Conservation (phyloP, 2,329 filamentous ascomycete genomes). For the Aspergillus sp. region DNA sequence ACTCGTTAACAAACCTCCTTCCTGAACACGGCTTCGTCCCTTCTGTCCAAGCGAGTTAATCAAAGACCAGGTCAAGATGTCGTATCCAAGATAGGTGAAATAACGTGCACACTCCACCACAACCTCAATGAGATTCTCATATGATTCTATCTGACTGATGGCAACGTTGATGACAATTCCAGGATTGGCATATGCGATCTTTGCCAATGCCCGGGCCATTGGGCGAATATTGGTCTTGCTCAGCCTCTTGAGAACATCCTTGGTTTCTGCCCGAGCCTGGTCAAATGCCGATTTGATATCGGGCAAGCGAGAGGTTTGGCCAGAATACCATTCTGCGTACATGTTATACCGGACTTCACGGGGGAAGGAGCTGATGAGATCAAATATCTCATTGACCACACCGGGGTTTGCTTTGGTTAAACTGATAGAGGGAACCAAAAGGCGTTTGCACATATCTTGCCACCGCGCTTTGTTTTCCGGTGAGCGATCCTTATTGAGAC, state of each 20-base stretch:
- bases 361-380: slow-evolving; percentile 73
- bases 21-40: slow-evolving; percentile 55
- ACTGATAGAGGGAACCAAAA: slow-evolving; percentile 84
- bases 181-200: slow-evolving; percentile 86
- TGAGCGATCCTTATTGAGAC: slow-evolving; percentile 65
- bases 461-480: slow-evolving; percentile 69
- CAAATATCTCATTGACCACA: slow-evolving; percentile 80
- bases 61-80: slow-evolving; percentile 88
- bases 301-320: slow-evolving; percentile 68
- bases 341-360: slow-evolving; percentile 75
- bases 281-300: slow-evolving; percentile 76
- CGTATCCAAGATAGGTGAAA: slow-evolving; percentile 87
- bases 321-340: slow-evolving; percentile 89
- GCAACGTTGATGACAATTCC: slow-evolving; percentile 88
- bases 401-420: slow-evolving; percentile 80
- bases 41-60: slow-evolving; percentile 64
- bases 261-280: slow-evolving; percentile 71
- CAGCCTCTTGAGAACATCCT: slow-evolving; percentile 81
- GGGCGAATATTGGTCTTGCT: slow-evolving; percentile 79
- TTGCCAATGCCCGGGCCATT: slow-evolving; percentile 84
- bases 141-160: slow-evolving; percentile 85
- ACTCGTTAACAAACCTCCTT: slow-evolving; percentile 71
- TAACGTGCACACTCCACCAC: slow-evolving; percentile 93
- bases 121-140: slow-evolving; percentile 89
- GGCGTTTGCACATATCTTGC: slow-evolving; percentile 75